Conservation (phyloP, 805 yeast genomes). For the Candida dajiaensis region DNA sequence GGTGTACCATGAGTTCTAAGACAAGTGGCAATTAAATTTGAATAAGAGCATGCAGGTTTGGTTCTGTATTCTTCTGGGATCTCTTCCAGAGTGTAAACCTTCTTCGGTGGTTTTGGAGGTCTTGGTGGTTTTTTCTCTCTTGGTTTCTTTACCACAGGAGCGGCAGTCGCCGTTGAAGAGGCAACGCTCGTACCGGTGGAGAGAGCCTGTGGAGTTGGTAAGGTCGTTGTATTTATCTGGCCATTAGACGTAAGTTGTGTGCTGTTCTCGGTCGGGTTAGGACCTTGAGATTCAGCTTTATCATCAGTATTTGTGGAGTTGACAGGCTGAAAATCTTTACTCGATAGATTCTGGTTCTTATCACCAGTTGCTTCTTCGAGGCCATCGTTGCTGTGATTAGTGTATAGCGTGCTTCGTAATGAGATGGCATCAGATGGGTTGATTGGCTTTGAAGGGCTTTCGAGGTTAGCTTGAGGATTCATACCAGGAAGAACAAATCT, state of each 20-base stretch:
- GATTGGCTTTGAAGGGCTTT: slow-evolving; percentile 33
- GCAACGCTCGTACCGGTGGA: not conserved
- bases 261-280: slow-evolving; percentile 6
- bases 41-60: slow-evolving; percentile 80
- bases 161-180: not conserved
- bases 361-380: slow-evolving; percentile 7
- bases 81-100: slow-evolving; percentile 70
- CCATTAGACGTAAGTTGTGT: not conserved
- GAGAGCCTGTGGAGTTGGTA: not conserved
- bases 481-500: slow-evolving; percentile 78
- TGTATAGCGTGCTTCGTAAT: slow-evolving; percentile 44
- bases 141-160: slow-evolving; percentile 30
- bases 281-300: not conserved
- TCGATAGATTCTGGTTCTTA: slow-evolving; percentile 12
- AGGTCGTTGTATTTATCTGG: not conserved
- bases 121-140: slow-evolving; percentile 44
- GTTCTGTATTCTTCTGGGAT: slow-evolving; percentile 83
- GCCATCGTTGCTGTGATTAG: slow-evolving; percentile 14
- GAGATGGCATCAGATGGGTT: slow-evolving; percentile 62
- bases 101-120: slow-evolving; percentile 49
- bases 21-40: slow-evolving; percentile 75
- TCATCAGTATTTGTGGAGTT: not conserved
- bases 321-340: slow-evolving; percentile 22
- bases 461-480: slow-evolving; percentile 32
- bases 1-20: slow-evolving; percentile 59